Conservation (phyloP, 192 early-diverging fungal species). For the Neocallimastix lanati region DNA sequence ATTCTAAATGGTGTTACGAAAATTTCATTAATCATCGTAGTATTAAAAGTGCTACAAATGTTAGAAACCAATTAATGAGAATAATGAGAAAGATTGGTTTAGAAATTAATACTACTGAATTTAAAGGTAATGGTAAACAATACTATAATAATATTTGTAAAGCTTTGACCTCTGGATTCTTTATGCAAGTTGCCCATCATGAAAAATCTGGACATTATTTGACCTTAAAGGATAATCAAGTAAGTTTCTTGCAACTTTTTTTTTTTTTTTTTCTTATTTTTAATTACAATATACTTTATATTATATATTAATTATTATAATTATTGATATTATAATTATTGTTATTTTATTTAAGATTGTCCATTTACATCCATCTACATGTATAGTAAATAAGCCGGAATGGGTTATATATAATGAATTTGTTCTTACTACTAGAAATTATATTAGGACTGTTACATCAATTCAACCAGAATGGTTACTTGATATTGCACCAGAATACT, state of each 20-base stretch:
- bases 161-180: conserved; percentile 81
- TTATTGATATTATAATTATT: background rate
- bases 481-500: conserved; percentile 69
- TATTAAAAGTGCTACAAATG: conserved; percentile 79
- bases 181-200: conserved; percentile 95
- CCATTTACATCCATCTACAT: conserved; percentile 78
- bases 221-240: conserved; percentile 94
- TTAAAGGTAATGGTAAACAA: background rate
- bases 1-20: conserved; percentile 79
- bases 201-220: conserved; percentile 69
- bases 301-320: too few relatives aligned
- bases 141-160: conserved; percentile 68
- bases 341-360: conserved; percentile 30
- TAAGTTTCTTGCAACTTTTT: conserved; percentile 8
- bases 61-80: conserved; percentile 70
- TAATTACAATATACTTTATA: background rate
- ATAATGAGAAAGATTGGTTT: conserved; percentile 58
- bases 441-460: conserved; percentile 83
- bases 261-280: background rate
- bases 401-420: too few relatives aligned
- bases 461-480: conserved; percentile 68
- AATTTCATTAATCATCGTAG: conserved; percentile 82
- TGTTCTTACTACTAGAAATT: conserved; percentile 88
- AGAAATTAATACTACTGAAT: conserved; percentile 39
- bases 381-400: conserved; percentile 78